Evolutionary conservation across 2,329 filamentous ascomycete species (phyloP).

Genomic region (Trichothecium roseum): DNA sequence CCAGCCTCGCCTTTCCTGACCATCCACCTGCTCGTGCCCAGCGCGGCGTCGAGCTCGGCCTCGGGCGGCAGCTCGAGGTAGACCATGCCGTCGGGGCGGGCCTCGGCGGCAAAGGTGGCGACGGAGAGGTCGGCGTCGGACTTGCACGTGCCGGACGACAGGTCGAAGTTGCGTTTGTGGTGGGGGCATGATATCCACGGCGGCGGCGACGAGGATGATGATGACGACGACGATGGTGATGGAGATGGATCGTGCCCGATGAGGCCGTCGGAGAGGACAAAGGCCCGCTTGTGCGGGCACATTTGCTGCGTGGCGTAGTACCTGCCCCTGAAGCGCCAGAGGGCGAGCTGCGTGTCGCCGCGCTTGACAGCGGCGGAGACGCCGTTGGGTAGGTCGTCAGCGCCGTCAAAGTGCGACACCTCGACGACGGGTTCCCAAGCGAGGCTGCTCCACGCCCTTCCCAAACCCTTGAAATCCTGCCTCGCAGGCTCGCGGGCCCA

Average conservation of each 20-base stretch:
- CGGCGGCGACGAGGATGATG: conserved; percentile 29
- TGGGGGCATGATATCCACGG: conserved; percentile 83
- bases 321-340: conserved; percentile 72
- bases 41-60: conserved; percentile 66
- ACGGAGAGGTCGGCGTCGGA: conserved; percentile 70
- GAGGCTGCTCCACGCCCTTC: conserved; percentile 51
- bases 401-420: conserved; percentile 55
- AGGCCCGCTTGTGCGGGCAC: conserved; percentile 87
- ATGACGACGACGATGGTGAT: conserved; percentile 57
- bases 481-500: conserved; percentile 61
- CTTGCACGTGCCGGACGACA: conserved; percentile 60
- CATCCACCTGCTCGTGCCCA: conserved; percentile 72
- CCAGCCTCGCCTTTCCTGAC: conserved; percentile 59
- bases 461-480: conserved; percentile 61
- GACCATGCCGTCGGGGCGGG: conserved; percentile 61
- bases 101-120: conserved; percentile 70
- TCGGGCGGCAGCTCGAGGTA: conserved; percentile 74
- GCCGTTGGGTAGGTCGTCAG: conserved; percentile 55
- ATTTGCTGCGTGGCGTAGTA: conserved; percentile 88
- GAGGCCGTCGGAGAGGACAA: conserved; percentile 78
- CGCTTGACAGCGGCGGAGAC: conserved; percentile 72
- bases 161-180: conserved; percentile 83
- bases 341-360: conserved; percentile 78
- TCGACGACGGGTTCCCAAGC: conserved; percentile 75
- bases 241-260: conserved; percentile 54